Percentiles rank a stretch among this genome's conserved stretches.
Evolutionary conservation across 2,329 filamentous ascomycete species (phyloP).

Genomic region (Talaromyces sp.): DNA sequence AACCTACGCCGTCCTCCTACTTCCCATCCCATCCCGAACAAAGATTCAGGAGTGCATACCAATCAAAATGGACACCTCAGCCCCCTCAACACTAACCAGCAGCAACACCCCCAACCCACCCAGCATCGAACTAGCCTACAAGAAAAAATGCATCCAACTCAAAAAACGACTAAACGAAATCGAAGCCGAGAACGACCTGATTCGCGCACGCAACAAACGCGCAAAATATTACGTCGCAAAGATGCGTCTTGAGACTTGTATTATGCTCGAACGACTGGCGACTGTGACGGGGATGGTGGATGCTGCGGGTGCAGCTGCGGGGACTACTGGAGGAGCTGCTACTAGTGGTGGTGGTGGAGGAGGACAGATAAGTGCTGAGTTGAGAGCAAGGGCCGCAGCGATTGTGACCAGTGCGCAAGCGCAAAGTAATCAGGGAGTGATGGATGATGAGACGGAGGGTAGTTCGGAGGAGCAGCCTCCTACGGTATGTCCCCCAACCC

Average conservation of each 20-base stretch:
- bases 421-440: slow-evolving; percentile 18
- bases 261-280: slow-evolving; percentile 38
- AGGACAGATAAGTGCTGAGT: slow-evolving; percentile 9
- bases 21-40: no score
- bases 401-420: slow-evolving; percentile 7
- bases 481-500: slow-evolving; percentile 28
- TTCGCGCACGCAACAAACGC: slow-evolving; percentile 70
- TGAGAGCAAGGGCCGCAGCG: slow-evolving; percentile 13
- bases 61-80: slow-evolving; percentile 10
- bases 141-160: slow-evolving; percentile 90
- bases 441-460: slow-evolving; percentile 42
- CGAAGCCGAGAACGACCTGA: slow-evolving; percentile 82
- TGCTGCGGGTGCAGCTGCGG: slow-evolving; percentile 23
- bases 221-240: slow-evolving; percentile 85
- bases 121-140: slow-evolving; percentile 92
- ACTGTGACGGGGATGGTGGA: slow-evolving; percentile 40
- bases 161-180: slow-evolving; percentile 89
- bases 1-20: neutral
- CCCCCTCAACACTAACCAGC: slow-evolving; percentile 5
- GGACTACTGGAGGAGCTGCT: slow-evolving; percentile 10
- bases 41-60: no score
- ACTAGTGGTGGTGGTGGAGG: slow-evolving; percentile 5
- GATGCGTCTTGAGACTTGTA: slow-evolving; percentile 61
- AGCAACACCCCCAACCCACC: slow-evolving; percentile 57
- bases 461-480: slow-evolving; percentile 42